phyloP scores from a whole-genome alignment of 495 filamentous ascomycete genomes.

The Neurospora sp. region DNA sequence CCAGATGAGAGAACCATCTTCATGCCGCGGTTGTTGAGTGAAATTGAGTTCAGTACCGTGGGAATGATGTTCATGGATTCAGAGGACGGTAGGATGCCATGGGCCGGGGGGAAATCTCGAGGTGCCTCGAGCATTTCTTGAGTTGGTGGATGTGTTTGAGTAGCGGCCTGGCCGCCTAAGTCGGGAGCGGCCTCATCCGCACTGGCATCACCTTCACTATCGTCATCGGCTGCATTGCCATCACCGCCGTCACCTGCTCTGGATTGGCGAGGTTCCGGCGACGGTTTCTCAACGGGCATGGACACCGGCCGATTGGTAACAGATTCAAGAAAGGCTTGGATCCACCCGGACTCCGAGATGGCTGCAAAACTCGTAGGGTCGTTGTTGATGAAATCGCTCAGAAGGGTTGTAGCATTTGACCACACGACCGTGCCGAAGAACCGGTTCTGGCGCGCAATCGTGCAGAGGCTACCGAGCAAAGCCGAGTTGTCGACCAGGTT shows the following conservation, averaged over 20 bases:
- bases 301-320: conserved; percentile 52
- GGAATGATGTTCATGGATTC: conserved; percentile 84
- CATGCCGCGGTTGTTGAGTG: conserved; percentile 79
- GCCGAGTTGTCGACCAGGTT: conserved; percentile 92
- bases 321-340: conserved; percentile 69
- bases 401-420: conserved; percentile 81
- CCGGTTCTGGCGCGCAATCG: conserved; percentile 67
- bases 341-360: conserved; percentile 86
- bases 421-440: conserved; percentile 86
- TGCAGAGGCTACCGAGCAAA: conserved; percentile 63
- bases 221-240: background rate
- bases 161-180: conserved; percentile 28
- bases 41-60: conserved; percentile 84
- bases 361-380: conserved; percentile 96
- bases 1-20: conserved; percentile 76
- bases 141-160: conserved; percentile 33
- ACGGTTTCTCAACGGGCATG: conserved; percentile 18
- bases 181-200: conserved; percentile 28
- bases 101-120: conserved; percentile 43
- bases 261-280: conserved; percentile 5
- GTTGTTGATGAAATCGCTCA: conserved; percentile 96
- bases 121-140: conserved; percentile 30
- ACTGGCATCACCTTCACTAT: conserved; percentile 21
- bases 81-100: conserved; percentile 68
- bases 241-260: background rate